A percentile compares a stretch with the other conserved stretches of the same genome.
Evolutionary conservation across 768 basidiomycete species (phyloP).

Genomic region (Lactarius vividus): DNA sequence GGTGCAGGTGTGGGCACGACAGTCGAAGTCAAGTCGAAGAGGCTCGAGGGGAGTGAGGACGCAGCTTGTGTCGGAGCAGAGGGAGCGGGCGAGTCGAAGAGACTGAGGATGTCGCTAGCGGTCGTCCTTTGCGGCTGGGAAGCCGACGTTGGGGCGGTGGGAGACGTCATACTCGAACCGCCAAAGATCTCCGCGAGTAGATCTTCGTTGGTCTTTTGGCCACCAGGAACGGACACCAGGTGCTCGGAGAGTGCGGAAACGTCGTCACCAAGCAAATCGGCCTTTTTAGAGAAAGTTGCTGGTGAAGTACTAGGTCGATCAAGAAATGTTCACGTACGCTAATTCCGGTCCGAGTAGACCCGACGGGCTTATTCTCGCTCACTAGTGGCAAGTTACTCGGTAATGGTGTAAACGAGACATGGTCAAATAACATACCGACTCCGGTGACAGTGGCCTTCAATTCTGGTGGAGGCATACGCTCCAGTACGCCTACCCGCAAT

Average conservation of each 20-base stretch:
- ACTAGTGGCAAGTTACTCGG: conserved; percentile 44
- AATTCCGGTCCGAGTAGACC: conserved; percentile 75
- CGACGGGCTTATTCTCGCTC: conserved; percentile 95
- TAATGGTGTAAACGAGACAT: neutral
- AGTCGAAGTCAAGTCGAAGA: conserved; percentile 28
- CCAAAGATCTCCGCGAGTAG: conserved; percentile 94
- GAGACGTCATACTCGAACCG: conserved; percentile 37
- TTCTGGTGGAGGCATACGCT: conserved; percentile 99
- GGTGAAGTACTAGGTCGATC: neutral
- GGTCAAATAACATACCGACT: conserved; percentile 53
- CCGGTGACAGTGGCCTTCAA: conserved; percentile 97
- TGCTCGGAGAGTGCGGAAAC: conserved; percentile 38
- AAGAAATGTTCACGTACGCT: conserved; percentile 45
- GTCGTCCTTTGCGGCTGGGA: conserved; percentile 48
- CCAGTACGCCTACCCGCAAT: conserved; percentile 80
- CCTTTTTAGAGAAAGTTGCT: conserved; percentile 31
- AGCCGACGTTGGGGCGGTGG: conserved; percentile 37
- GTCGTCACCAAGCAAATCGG: conserved; percentile 86
- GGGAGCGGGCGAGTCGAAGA: conserved; percentile 60
- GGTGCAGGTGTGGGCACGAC: conserved; percentile 24
- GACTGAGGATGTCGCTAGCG: conserved; percentile 87
- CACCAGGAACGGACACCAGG: conserved; percentile 41
- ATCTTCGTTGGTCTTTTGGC: conserved; percentile 69
- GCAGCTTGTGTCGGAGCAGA: conserved; percentile 38
- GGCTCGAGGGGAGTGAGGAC: conserved; percentile 21